phyloP scores from a whole-genome alignment of 306 rosid species.

The Nissolia schottii region DNA sequence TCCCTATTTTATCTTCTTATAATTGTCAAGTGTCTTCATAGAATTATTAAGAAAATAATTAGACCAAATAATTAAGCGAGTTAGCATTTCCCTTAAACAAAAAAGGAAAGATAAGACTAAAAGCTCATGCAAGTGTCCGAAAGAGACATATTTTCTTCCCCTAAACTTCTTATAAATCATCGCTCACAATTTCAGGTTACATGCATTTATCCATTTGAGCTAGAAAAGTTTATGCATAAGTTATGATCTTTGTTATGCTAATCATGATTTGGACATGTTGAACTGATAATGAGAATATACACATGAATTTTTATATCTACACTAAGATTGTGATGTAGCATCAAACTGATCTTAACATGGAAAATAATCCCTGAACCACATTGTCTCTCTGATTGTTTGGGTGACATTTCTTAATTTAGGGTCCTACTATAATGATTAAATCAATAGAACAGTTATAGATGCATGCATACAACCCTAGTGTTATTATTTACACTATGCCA shows the following conservation, averaged over 20 bases:
- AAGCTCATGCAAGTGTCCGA: background rate
- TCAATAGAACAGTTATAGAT: slow-evolving; percentile 21
- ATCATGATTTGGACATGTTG: slow-evolving; percentile 4
- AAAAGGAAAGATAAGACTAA: background rate
- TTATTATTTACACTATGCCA: slow-evolving; percentile 3
- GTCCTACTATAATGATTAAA: slow-evolving; percentile 37
- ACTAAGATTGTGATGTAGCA: slow-evolving; percentile 30
- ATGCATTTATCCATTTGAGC: slow-evolving; percentile 18
- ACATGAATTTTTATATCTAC: slow-evolving; percentile 14
- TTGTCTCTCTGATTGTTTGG: slow-evolving; percentile 18
- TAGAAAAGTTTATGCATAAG: background rate
- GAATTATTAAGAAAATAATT: too few species aligned
- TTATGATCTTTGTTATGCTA: slow-evolving; percentile 17
- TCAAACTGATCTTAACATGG: slow-evolving; percentile 23
- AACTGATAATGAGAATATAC: background rate
- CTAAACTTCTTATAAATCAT: slow-evolving; percentile 4
- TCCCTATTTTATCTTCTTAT: too few species aligned
- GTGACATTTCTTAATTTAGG: slow-evolving; percentile 32
- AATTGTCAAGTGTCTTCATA: too few species aligned
- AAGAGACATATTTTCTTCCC: slow-evolving; percentile 15
- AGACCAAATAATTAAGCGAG: too few species aligned
- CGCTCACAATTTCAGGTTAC: slow-evolving; percentile 11
- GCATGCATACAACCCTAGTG: slow-evolving; percentile 30
- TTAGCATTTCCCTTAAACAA: too few species aligned
- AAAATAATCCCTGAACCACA: slow-evolving; percentile 31